Conservation (phyloP, 352 stramenopile species). For the Phytophthora pseudosyringae region DNA sequence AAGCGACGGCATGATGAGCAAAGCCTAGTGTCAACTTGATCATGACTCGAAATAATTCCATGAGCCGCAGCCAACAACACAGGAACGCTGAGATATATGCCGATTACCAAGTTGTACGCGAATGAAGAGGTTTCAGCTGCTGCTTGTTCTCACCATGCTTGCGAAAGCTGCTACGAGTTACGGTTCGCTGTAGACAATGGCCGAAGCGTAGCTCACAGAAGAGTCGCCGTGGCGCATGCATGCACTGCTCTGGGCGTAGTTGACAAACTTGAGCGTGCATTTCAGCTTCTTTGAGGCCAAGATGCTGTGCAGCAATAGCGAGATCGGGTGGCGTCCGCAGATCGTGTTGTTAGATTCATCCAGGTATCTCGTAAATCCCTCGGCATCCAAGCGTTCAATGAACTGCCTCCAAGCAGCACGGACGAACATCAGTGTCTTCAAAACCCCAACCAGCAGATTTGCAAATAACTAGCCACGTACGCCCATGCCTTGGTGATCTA, state of each 20-base stretch:
- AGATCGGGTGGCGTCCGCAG: slow-evolving; percentile 96
- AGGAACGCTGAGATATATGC: slow-evolving; percentile 14
- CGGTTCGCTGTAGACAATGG: slow-evolving; percentile 81
- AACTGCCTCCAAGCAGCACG: slow-evolving; percentile 44
- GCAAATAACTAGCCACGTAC: slow-evolving; percentile 30
- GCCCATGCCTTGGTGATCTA: slow-evolving; percentile 92
- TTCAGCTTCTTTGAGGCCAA: slow-evolving; percentile 58
- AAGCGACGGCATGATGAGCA: neutral
- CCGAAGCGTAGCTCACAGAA: slow-evolving; percentile 96
- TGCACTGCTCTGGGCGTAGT: slow-evolving; percentile 93
- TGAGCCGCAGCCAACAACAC: neutral
- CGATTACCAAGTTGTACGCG: slow-evolving; percentile 21
- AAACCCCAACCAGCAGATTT: neutral
- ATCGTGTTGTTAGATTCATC: slow-evolving; percentile 97
- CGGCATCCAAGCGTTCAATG: slow-evolving; percentile 92
- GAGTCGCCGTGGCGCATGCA: slow-evolving; percentile 89
- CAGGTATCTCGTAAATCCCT: slow-evolving; percentile 95
- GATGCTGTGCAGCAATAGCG: slow-evolving; percentile 73
- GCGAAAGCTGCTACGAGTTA: slow-evolving; percentile 22
- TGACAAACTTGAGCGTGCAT: slow-evolving; percentile 91
- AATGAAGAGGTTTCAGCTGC: slow-evolving; percentile 4
- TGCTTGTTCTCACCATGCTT: slow-evolving; percentile 2
- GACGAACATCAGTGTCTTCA: slow-evolving; percentile 1
- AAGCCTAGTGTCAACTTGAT: neutral
- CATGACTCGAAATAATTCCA: neutral